Evolutionary conservation across 352 stramenopile species (phyloP), one percentile per base, ranked within the genome.

Genomic region (Globisporangium echinulatum): DNA sequence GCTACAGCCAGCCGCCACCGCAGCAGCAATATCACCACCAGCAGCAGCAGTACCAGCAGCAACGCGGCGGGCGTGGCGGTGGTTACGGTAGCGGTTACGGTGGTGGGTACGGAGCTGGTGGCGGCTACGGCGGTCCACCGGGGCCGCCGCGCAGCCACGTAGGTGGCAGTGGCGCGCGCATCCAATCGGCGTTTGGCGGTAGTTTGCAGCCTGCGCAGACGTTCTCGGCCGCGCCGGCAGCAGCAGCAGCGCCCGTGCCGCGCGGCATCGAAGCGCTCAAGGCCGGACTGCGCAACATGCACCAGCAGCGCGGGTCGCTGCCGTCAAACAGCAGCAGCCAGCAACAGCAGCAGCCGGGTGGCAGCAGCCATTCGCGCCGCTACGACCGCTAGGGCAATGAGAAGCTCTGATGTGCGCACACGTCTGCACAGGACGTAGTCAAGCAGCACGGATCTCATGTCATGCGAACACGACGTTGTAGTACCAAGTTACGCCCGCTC

Each of bases 281-380:
- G 62, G 80, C 82, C 33, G 84, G 84, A 52, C 75, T 94, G 37
- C 84, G 84, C 56, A 94, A 79, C 72, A 94, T 94, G 82, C 84
- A 94, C 52, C 79, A 90, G 64, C 77, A 90, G 52, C 82, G 84
- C 42, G 72, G 73, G 11, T 64, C 59, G 25, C 42, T 60, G 17
- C 71, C 19, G 19, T 25, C 70, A 51, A 67, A 59, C 53, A 50
- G 36, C 55, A 66, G n/a, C 47, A 60, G 54, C 53, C 61, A 63
- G 5, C 49, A 54, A 13, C 40, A 42, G 54, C 19, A 52, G 11
- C 46, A 62, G 14, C 11, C 54, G 52, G 43, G 52, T 17, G 49
- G 58, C 33, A 43, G 52, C 46, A 61, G 76, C 37, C 50, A 64
- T 49, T 71, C 61, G 5, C 43, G 43, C 43, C 79, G 77, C 56